These are phyloP conservation scores for Leccinum subgranulosum DNA, from an alignment of 768 basidiomycete genomes.

Conservation along the genomic window DNA sequence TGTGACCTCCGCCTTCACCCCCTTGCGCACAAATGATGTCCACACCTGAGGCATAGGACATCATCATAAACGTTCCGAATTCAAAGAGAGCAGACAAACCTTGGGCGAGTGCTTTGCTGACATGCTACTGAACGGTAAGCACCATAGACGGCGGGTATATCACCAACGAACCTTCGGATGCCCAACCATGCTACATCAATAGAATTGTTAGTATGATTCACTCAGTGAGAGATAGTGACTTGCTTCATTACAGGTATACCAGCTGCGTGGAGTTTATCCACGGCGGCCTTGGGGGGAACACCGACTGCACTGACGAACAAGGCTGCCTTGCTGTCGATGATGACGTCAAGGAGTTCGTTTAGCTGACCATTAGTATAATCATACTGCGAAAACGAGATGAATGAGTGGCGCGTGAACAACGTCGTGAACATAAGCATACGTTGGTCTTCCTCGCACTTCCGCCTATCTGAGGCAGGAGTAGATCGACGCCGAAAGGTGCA, in stretches of 20 bases:
- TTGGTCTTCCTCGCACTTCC: constrained; percentile 85
- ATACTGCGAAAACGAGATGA: constrained; percentile 31
- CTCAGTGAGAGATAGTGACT: constrained; percentile 21
- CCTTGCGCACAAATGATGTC: constrained; percentile 89
- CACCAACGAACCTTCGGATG: constrained; percentile 63
- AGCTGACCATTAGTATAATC: constrained; percentile 82
- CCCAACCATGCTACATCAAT: constrained; percentile 64
- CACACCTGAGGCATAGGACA: constrained; percentile 47
- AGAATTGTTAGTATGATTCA: not conserved
- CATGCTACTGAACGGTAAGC: constrained; percentile 46
- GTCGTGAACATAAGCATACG: constrained; percentile 25
- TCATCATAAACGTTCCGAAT: not conserved
- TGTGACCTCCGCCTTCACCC: constrained; percentile 88
- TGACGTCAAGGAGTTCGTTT: constrained; percentile 71
- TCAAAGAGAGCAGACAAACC: constrained; percentile 34
- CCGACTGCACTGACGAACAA: constrained; percentile 85
- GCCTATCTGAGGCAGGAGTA: constrained; percentile 80
- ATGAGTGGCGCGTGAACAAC: not conserved
- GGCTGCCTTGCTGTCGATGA: constrained; percentile 67
- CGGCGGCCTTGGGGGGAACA: constrained; percentile 78
- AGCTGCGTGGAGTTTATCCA: constrained; percentile 77
- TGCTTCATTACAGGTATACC: constrained; percentile 86
- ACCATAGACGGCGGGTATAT: not conserved
- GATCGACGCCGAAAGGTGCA: constrained; percentile 79
- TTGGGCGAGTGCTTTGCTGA: constrained; percentile 69